A percentile compares a stretch with the other conserved stretches of the same genome.
Conservation (phyloP, 2,329 filamentous ascomycete species). For the Alternaria arbusti region DNA sequence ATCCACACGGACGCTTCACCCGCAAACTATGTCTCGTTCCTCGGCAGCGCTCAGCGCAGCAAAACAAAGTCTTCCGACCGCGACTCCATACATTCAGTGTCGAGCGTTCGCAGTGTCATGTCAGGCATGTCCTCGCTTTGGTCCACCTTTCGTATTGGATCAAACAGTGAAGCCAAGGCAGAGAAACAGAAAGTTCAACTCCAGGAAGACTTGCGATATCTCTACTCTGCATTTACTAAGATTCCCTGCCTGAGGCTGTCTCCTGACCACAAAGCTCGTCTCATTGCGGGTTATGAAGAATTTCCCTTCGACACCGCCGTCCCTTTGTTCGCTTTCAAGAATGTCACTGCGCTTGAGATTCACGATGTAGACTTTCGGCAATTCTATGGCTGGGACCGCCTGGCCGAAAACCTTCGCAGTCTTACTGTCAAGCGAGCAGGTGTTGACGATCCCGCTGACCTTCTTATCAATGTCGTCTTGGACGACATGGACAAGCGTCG, state of each 20-base stretch:
- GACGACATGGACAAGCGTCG: slow-evolving; percentile 96
- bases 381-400: slow-evolving; percentile 94
- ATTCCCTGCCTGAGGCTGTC: slow-evolving; percentile 89
- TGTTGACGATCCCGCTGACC: slow-evolving; percentile 87
- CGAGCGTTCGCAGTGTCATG: slow-evolving; percentile 96
- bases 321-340: slow-evolving; percentile 96
- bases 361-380: slow-evolving; percentile 95
- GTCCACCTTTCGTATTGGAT: slow-evolving; percentile 85
- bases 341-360: slow-evolving; percentile 90
- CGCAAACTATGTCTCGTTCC: slow-evolving; percentile 94
- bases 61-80: slow-evolving; percentile 81
- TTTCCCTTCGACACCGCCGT: slow-evolving; percentile 98
- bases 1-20: slow-evolving; percentile 86
- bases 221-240: slow-evolving; percentile 98
- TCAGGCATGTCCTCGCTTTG: slow-evolving; percentile 94
- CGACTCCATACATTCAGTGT: slow-evolving; percentile 92
- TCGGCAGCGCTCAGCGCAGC: slow-evolving; percentile 80
- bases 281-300: slow-evolving; percentile 94
- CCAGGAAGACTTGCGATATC: slow-evolving; percentile 88
- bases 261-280: slow-evolving; percentile 88
- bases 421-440: slow-evolving; percentile 86
- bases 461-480: slow-evolving; percentile 89
- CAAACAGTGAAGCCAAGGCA: slow-evolving; percentile 78
- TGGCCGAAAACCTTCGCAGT: slow-evolving; percentile 90
- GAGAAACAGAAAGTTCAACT: slow-evolving; percentile 88